Evolutionary conservation across 1,284 basidiomycete species (phyloP).

Genomic region (Cystobasidium sp.): DNA sequence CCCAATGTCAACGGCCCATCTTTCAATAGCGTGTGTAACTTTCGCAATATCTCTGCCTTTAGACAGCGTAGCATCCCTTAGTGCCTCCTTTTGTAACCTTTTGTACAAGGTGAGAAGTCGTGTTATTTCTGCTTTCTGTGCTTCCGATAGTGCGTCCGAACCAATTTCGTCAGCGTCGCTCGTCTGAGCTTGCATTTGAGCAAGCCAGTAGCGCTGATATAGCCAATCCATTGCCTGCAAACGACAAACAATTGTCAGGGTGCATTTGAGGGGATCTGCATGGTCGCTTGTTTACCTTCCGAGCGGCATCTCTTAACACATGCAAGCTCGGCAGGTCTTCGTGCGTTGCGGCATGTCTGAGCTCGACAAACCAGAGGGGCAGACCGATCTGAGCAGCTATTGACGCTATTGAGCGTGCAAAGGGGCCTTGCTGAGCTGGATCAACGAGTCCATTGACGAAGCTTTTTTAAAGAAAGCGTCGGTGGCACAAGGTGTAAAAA

Average conservation of each 20-base stretch:
- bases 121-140: slow-evolving; percentile 40
- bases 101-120: slow-evolving; percentile 70
- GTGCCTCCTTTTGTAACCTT: slow-evolving; percentile 62
- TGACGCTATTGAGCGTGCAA: slow-evolving; percentile 84
- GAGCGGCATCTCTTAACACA: slow-evolving; percentile 62
- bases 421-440: slow-evolving; percentile 81
- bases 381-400: slow-evolving; percentile 85
- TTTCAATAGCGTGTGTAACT: slow-evolving; percentile 71
- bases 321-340: slow-evolving; percentile 89
- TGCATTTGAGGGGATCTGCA: neutral
- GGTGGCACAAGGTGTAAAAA: neutral
- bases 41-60: slow-evolving; percentile 58
- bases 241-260: neutral
- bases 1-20: slow-evolving; percentile 52
- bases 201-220: slow-evolving; percentile 74
- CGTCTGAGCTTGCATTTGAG: slow-evolving; percentile 49
- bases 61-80: slow-evolving; percentile 64
- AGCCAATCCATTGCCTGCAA: slow-evolving; percentile 75
- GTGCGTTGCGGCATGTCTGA: slow-evolving; percentile 93
- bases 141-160: neutral
- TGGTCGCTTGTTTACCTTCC: neutral
- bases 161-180: slow-evolving; percentile 62
- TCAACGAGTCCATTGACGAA: slow-evolving; percentile 95
- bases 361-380: slow-evolving; percentile 87
- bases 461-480: slow-evolving; percentile 34